Evolutionary conservation across 2,329 filamentous ascomycete species (phyloP).

Genomic region (Pseudopithomyces chartarum): DNA sequence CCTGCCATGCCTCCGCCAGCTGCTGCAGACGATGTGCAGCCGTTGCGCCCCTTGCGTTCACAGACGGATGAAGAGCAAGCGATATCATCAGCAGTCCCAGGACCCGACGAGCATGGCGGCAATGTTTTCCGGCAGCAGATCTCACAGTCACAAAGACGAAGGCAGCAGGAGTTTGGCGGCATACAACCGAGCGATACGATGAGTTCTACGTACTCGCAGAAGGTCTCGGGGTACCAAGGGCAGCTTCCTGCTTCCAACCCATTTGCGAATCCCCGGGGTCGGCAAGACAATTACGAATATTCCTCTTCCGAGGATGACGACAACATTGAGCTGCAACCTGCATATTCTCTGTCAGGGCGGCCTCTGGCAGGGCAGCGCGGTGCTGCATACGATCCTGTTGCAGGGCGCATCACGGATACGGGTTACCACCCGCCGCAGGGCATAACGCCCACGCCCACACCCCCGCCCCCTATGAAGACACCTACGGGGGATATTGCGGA

Average conservation of each 20-base stretch:
- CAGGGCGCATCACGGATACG: conserved; percentile 39
- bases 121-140: conserved; percentile 49
- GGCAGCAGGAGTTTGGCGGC: conserved; percentile 32
- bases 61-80: conserved; percentile 40
- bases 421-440: conserved; percentile 40
- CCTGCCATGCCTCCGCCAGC: conserved; percentile 40
- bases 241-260: conserved; percentile 41
- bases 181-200: conserved; percentile 39
- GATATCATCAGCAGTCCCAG: conserved; percentile 29
- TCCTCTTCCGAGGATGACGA: conserved; percentile 47
- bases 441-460: conserved; percentile 37
- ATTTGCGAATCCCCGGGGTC: conserved; percentile 30
- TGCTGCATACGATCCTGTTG: conserved; percentile 39
- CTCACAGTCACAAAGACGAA: conserved; percentile 41
- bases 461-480: conserved; percentile 29
- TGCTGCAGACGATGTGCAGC: conserved; percentile 37
- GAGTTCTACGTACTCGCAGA: conserved; percentile 37
- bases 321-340: conserved; percentile 42
- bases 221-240: conserved; percentile 37
- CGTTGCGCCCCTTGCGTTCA: conserved; percentile 32
- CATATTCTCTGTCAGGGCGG: conserved; percentile 25
- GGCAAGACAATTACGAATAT: conserved; percentile 43
- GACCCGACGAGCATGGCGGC: conserved; percentile 22
- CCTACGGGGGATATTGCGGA: conserved; percentile 37
- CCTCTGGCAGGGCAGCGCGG: conserved; percentile 14